Conservation (phyloP, 73 alveolate genomes). For the Stentor coeruleus region DNA sequence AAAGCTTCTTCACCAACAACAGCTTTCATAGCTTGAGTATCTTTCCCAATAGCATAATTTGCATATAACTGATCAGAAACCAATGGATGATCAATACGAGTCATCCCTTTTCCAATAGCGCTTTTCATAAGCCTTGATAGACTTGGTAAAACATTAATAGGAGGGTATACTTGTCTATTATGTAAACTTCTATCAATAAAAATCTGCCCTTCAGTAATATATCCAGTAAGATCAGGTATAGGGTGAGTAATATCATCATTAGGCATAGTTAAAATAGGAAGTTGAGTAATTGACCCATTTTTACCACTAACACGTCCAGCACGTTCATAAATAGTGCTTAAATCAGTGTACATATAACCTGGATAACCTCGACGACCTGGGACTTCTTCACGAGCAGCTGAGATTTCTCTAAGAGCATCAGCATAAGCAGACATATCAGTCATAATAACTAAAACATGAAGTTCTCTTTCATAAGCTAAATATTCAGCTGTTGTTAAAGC, state of each 20-base stretch:
- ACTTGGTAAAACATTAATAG: constrained; percentile 99
- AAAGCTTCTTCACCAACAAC: constrained; percentile 99
- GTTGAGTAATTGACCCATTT: not conserved
- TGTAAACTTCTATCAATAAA: constrained; percentile 97
- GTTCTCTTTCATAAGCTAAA: constrained; percentile 95
- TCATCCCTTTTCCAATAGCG: constrained; percentile 98
- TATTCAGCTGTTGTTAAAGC: constrained; percentile 99
- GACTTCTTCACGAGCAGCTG: constrained; percentile 33
- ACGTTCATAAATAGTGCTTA: constrained; percentile 98
- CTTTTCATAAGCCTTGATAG: constrained; percentile 99
- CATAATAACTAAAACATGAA: constrained; percentile 96
- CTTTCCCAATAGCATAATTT: constrained; percentile 99
- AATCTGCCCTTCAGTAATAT: constrained; percentile 97
- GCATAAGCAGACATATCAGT: constrained; percentile 99
- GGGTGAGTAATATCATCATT: constrained; percentile 99
- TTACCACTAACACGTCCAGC: constrained; percentile 99
- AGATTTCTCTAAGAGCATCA: constrained; percentile 98
- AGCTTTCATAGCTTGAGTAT: constrained; percentile 99
- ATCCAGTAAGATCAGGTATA: constrained; percentile 99
- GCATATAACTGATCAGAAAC: constrained; percentile 99
- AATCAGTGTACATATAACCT: constrained; percentile 99
- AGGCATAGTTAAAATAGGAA: constrained; percentile 99
- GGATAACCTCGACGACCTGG: constrained; percentile 99
- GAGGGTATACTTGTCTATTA: constrained; percentile 98
- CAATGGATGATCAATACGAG: constrained; percentile 99